phyloP scores from a whole-genome alignment of 2,329 filamentous ascomycete genomes.

The Seiridium cupressi region DNA sequence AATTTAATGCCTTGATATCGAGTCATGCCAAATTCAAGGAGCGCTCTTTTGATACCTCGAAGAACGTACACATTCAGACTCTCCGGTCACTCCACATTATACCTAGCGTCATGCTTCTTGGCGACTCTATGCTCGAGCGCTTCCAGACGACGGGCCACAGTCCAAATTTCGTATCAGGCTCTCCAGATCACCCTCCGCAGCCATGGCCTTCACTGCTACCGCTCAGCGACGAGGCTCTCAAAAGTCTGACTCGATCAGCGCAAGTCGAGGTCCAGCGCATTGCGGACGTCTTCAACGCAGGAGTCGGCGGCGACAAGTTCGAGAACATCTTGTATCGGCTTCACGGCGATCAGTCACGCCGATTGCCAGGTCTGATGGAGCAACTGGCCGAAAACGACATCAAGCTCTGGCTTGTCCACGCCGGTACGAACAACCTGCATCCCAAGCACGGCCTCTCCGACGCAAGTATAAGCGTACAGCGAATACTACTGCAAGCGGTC shows the following conservation, averaged over 20 bases:
- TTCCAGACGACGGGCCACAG: constrained; percentile 17
- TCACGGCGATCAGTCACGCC: constrained; percentile 8
- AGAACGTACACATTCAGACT: neutral
- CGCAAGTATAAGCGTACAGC: neutral
- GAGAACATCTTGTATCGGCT: constrained; percentile 20
- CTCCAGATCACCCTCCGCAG: neutral
- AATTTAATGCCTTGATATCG: neutral
- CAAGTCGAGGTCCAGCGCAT: neutral
- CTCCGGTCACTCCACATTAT: neutral
- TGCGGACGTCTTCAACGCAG: constrained; percentile 15
- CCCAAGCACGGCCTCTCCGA: constrained; percentile 13
- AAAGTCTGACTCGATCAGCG: neutral
- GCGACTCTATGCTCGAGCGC: constrained; percentile 21
- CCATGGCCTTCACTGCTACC: constrained; percentile 12
- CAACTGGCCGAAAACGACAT: neutral
- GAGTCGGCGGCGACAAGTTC: constrained; percentile 22
- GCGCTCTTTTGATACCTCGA: constrained; percentile 1
- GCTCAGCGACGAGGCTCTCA: neutral
- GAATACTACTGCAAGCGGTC: neutral
- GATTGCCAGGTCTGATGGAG: neutral
- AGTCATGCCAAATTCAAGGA: constrained; percentile 4
- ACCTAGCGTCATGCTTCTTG: constrained; percentile 13
- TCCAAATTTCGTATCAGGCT: constrained; percentile 9
- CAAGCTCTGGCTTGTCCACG: constrained; percentile 18
- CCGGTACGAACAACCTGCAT: constrained; percentile 19